phyloP scores from a whole-genome alignment of 23 red algal genomes.

The Agarophyton chilense region DNA sequence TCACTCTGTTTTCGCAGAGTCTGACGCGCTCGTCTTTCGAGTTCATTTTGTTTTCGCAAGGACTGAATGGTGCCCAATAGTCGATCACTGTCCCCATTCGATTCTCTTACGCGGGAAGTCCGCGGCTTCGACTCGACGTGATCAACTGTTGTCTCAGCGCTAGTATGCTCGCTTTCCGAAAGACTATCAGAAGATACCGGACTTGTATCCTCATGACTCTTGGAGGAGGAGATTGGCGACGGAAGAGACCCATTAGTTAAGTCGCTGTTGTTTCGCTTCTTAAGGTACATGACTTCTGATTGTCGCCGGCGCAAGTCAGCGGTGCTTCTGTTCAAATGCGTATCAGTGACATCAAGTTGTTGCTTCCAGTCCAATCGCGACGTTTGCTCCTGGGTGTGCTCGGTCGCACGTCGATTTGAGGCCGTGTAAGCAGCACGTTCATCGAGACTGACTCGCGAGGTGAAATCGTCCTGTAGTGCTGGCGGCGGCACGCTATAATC shows the following conservation, averaged over 20 bases:
- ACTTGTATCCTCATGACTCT: conserved; percentile 36
- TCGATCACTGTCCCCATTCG: not conserved
- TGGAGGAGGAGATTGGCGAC: conserved; percentile 20
- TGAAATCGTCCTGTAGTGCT: not conserved
- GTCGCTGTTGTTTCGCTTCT: conserved; percentile 54
- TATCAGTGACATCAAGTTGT: conserved; percentile 50
- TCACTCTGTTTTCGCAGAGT: conserved; percentile 46
- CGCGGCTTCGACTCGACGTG: not conserved
- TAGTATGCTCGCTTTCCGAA: conserved; percentile 27
- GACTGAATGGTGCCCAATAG: conserved; percentile 32
- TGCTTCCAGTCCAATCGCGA: conserved; percentile 53
- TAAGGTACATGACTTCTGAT: conserved; percentile 50
- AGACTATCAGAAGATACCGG: conserved; percentile 54
- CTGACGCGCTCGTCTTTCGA: conserved; percentile 31
- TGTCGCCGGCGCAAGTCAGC: conserved; percentile 23
- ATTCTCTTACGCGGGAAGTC: not conserved
- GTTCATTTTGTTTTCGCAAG: conserved; percentile 31
- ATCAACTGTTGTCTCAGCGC: not conserved
- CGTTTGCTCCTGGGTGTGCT: conserved; percentile 8
- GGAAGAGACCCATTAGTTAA: conserved; percentile 4
- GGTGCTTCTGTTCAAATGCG: conserved; percentile 36
- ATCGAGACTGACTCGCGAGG: conserved; percentile 1
- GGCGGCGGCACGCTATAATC: not conserved
- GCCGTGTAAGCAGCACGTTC: not conserved
- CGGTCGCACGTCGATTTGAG: not conserved